Evolutionary conservation across 352 stramenopile species (phyloP), one percentile per base, ranked within the genome.

Genomic region (Globisporangium orthogonon): DNA sequence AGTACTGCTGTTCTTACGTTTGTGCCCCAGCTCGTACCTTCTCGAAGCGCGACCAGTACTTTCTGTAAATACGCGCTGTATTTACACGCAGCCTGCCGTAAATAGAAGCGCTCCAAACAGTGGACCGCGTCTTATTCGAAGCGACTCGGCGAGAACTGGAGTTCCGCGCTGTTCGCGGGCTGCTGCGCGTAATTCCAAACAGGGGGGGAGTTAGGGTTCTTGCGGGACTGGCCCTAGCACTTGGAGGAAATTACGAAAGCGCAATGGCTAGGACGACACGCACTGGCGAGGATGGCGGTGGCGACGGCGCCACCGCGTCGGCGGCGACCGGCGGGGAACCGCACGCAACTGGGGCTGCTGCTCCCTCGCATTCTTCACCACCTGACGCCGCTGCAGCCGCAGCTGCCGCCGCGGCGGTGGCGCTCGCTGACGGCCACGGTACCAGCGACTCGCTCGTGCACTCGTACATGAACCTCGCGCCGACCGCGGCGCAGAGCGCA

Each of bases 381-480:
- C 11, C 50, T 47, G 52, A 11, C n/a, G 50, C 31, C 6, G 45
- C 28, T 28, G 28, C 35, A 2, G 17, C 10, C 4, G 33, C 40
- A 15, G 47, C 37, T 14, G 17, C 29, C 1, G 18, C 13, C 10
- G 50, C 23, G 23, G 14, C 56, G 10, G 46, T 18, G 23, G 33
- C 15, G 18, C 46, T 48, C 46, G 15, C 17, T 7, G 28, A 50
- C n/a, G 39, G 30, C 11, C 55, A 61, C 6, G 55, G 54, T 29
- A 28, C 30, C 41, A 28, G 15, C 41, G 58, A 63, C 13, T 50
- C 58, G 44, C 50, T 63, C 35, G 58, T 63, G 44, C 58, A 63
- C 33, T 50, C 58, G 51, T 63, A 63, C 43, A 63, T 63, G 58
- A 54, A 58, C 50, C 50, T 63, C 17, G 46, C 43, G 14, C 43